Base-by-base conservation (phyloP, 2,329 filamentous ascomycete genomes). In the Fusarium falciforme region DNA sequence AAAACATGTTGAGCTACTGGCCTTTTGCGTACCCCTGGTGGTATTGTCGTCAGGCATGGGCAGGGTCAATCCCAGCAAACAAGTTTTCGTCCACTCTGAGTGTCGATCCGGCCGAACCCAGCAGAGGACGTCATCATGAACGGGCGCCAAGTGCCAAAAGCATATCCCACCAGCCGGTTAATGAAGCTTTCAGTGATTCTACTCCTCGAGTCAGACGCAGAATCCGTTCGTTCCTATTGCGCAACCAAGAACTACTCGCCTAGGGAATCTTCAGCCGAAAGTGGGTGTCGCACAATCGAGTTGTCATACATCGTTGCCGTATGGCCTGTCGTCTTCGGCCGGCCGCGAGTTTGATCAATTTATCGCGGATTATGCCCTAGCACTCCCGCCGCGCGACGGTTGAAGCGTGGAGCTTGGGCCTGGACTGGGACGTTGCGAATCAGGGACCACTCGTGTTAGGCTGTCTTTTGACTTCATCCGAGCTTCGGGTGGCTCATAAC, bases 271-370 rank as follows among this genome's bases (percentile, higher is more conserved):
- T 29, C 49, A 55, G 40, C 29, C 17, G 60, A 42, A 42, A 55
- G 35, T 69, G 61, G 25, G 63, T 63, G 71, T 77, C 65, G 64
- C 74, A 78, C 67, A 78, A 77, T 78, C 73, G 64, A 76, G 68
- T 68, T 78, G 74, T 78, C 76, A 76, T 77, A 72, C 76, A 77
- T 72, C 54, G 63, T 66, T 54, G 27, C 27, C 49, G 49, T 54
- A 60, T 68, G 63, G 49, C 66, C 62, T 69, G 55, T 52, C 61
- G 42, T 68, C 36, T 70, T 61, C 36, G 58, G 63, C 57, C 67
- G 63, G 61, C 52, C 38, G 54, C 64, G 61, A 64, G 38, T 60
- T 75, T 66, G 59, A 61, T 44, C 64, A 74, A 52, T 71, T 47
- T 65, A 55, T 64, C 61, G 35, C 60, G 58, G 61, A 70, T 63